A percentile compares a stretch with the other conserved stretches of the same genome.
phyloP scores from a whole-genome alignment of 1,139 yeast species.

The Suhomyces maxii region DNA sequence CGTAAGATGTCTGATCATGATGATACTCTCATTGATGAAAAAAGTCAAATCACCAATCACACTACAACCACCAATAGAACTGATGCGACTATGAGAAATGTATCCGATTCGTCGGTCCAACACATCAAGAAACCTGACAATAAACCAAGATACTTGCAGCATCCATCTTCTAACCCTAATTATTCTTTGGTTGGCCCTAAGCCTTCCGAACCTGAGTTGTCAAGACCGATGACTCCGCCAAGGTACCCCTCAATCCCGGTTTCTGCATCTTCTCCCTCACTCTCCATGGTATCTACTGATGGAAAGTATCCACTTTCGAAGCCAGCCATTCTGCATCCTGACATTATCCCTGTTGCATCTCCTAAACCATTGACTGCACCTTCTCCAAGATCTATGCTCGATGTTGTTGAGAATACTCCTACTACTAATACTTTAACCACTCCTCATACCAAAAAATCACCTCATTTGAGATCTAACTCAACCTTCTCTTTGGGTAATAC shows the following conservation, averaged over 20 bases:
- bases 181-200: background rate
- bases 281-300: slow-evolving; percentile 6
- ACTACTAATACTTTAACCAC: background rate
- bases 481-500: slow-evolving; percentile 22
- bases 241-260: slow-evolving; percentile 2
- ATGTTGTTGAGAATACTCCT: background rate
- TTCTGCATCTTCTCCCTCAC: slow-evolving; percentile 14
- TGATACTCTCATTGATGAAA: slow-evolving; percentile 26
- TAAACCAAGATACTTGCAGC: background rate
- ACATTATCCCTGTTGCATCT: background rate
- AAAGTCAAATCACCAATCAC: slow-evolving; percentile 1
- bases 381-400: slow-evolving; percentile 5
- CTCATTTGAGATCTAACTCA: slow-evolving; percentile 34
- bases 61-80: slow-evolving; percentile 1
- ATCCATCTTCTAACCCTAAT: background rate
- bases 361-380: slow-evolving; percentile 2
- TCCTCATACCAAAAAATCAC: slow-evolving; percentile 14
- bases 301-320: slow-evolving; percentile 9
- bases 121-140: background rate
- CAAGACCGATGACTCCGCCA: slow-evolving; percentile 5
- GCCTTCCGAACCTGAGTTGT: background rate
- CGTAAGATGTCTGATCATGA: slow-evolving; percentile 21
- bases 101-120: background rate
- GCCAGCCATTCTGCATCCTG: slow-evolving; percentile 8
- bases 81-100: slow-evolving; percentile 7